Evolutionary conservation across 1,139 yeast species (phyloP), one percentile per base, ranked within the genome.

Genomic region (Saccharomyces uvarum): DNA sequence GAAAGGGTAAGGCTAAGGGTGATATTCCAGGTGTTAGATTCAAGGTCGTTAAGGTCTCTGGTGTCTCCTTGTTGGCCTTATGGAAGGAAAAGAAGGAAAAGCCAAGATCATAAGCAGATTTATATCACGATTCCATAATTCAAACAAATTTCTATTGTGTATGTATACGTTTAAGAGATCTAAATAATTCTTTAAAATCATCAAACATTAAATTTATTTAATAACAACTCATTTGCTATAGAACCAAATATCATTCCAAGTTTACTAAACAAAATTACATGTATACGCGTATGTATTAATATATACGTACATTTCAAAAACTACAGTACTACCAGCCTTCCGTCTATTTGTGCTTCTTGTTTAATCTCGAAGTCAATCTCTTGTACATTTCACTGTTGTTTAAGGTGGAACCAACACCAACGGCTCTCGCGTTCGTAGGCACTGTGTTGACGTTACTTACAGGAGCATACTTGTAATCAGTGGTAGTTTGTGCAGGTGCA

Each of bases 1-100:
- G 98, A 84, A 93, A 96, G 87, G 99, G 99, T 84, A 93, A 93
- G 87, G 99, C 99, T 78, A 95, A 95, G 96, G 99, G 99, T 86
- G 99, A 93, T 90, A 91, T 93, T 76, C 98, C 98, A 80, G 99
- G 99, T 88, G 98, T 93, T 77, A 91, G 98, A 86, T 93, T 93
- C 89, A 93, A 93, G 89, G 98, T 93, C 77, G 99, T 93, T 78
- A 93, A 93, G 86, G 99, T 95, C 72, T 89, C 99, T 72, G 99
- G 99, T 87, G 99, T 95, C 75, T 93, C 99, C 73, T 86, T 93
- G 80, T 85, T 91, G 77, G 99, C 99, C 76, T 86, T 93, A 80
- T 93, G 97, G 97, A 93, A 91, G 86, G 99, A 93, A 86, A 95
- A 95, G 98, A 93, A 93, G 89, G 99, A 95, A 86, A 93, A 93